phyloP scores from a whole-genome alignment of 768 basidiomycete species.

The Boletus barrowsii region DNA sequence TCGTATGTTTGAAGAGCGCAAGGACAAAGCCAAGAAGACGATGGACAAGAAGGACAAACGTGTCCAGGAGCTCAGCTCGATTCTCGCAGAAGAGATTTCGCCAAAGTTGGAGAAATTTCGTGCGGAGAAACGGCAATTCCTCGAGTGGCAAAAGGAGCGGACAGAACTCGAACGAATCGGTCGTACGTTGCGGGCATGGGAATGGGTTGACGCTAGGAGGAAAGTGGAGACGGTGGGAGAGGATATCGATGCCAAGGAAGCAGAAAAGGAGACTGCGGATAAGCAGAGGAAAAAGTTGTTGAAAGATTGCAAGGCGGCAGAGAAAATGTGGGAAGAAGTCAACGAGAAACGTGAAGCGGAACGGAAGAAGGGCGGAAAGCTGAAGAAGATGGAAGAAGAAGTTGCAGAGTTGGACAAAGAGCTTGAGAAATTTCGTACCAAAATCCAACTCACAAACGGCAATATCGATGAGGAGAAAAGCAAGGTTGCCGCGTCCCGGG shows the following conservation, averaged over 20 bases:
- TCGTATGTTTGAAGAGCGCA: constrained; percentile 98
- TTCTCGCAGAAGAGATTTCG: constrained; percentile 85
- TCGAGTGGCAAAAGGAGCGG: constrained; percentile 87
- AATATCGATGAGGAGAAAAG: constrained; percentile 78
- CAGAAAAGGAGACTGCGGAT: constrained; percentile 45
- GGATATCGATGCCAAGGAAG: constrained; percentile 50
- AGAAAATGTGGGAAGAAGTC: constrained; percentile 64
- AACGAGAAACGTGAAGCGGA: constrained; percentile 80
- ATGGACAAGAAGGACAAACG: constrained; percentile 98
- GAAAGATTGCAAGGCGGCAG: constrained; percentile 59
- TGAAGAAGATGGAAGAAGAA: constrained; percentile 80
- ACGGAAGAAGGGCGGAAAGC: constrained; percentile 88
- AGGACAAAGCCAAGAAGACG: constrained; percentile 93
- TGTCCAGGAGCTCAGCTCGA: constrained; percentile 79
- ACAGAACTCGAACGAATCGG: constrained; percentile 85
- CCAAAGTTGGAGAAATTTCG: constrained; percentile 93
- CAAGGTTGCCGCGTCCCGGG: constrained; percentile 48
- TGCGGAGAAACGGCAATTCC: constrained; percentile 80
- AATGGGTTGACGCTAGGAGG: constrained; percentile 69
- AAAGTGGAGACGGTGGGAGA: constrained; percentile 52
- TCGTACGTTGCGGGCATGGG: constrained; percentile 80
- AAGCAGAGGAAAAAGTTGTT: constrained; percentile 47
- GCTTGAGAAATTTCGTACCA: constrained; percentile 78
- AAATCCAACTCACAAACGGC: constrained; percentile 76
- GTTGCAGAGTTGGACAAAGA: constrained; percentile 76